Evolutionary conservation across 2,329 filamentous ascomycete species (phyloP).

Genomic region (Fusarium floridanum): DNA sequence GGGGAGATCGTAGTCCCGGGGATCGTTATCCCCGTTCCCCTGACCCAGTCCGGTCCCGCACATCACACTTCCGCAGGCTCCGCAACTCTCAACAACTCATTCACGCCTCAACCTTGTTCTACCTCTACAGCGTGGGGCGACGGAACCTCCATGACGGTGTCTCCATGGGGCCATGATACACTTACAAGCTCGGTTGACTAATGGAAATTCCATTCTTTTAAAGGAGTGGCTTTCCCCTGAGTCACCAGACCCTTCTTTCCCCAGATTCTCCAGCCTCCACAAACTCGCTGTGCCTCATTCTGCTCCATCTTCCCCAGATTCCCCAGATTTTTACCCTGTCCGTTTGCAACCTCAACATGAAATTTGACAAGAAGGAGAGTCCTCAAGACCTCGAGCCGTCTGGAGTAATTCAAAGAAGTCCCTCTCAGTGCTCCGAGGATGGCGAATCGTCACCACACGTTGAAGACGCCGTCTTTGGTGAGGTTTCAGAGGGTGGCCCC

Average conservation of each 20-base stretch:
- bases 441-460: neutral
- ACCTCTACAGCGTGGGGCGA: neutral
- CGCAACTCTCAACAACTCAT: neutral
- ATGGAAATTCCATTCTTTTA: neutral
- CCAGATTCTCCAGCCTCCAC: neutral
- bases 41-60: neutral
- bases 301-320: constrained; percentile 5
- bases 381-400: neutral
- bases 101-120: neutral
- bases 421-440: neutral
- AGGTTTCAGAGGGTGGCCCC: constrained; percentile 42
- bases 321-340: neutral
- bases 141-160: neutral
- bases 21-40: neutral
- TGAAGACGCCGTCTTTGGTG: constrained; percentile 24
- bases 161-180: neutral
- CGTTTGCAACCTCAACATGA: neutral
- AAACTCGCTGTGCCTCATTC: neutral
- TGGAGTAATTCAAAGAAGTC: neutral
- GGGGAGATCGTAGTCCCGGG: neutral
- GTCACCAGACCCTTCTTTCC: constrained; percentile 1
- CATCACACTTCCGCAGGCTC: neutral
- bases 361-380: neutral
- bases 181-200: neutral
- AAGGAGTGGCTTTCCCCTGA: constrained; percentile 2